A percentile compares a stretch with the other conserved stretches of the same genome.
These are phyloP conservation scores for Plasmodium gaboni DNA, from an alignment of 169 alveolate genomes.

Conservation along the genomic window DNA sequence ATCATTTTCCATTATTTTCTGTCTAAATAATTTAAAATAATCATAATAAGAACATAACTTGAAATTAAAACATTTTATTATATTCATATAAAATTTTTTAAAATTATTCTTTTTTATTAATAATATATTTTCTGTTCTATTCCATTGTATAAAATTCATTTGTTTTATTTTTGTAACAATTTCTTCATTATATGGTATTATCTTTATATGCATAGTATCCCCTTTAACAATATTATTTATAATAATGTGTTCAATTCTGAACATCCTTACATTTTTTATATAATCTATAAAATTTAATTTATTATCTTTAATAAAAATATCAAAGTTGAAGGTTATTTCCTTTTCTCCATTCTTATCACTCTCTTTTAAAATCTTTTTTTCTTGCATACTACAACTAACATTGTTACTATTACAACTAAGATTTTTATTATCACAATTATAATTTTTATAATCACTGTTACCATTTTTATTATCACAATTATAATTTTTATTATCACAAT, in stretches of 20 bases:
- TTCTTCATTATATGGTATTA: conserved; percentile 55
- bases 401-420: not conserved
- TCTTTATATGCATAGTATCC: conserved; percentile 36
- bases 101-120: conserved; percentile 24
- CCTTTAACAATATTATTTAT: conserved; percentile 26
- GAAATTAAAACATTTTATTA: conserved; percentile 30
- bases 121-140: conserved; percentile 54
- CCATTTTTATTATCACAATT: too few species aligned
- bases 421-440: not conserved
- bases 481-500: too few species aligned
- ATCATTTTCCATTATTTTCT: conserved; percentile 18
- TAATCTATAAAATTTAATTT: conserved; percentile 27
- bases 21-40: conserved; percentile 29
- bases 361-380: not conserved
- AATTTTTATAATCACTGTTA: too few species aligned
- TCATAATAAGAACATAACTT: conserved; percentile 64
- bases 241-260: conserved; percentile 53
- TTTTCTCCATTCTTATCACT: not conserved
- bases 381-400: not conserved
- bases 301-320: conserved; percentile 18
- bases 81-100: conserved; percentile 37
- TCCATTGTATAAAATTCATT: conserved; percentile 50
- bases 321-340: conserved; percentile 3
- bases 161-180: conserved; percentile 38
- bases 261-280: conserved; percentile 27